Conservation (phyloP, 192 early-diverging fungal genomes). For the Backusella sp. region DNA sequence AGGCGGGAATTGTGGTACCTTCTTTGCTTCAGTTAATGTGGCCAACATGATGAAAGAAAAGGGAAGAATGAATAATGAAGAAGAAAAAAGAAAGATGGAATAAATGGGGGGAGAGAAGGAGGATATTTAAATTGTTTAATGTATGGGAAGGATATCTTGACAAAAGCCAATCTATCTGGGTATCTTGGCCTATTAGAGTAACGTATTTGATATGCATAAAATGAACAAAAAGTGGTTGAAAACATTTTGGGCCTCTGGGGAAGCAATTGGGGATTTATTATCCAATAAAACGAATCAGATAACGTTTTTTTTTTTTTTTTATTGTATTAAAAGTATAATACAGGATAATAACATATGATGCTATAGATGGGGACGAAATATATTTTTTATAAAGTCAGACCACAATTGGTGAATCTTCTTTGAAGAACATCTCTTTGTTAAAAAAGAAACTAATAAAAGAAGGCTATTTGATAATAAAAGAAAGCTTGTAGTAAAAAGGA, state of each 20-base stretch:
- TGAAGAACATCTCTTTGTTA: neutral
- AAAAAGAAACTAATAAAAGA: neutral
- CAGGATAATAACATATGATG: neutral
- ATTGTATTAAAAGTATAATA: neutral
- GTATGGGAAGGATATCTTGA: neutral
- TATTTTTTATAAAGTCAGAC: slow-evolving; percentile 7
- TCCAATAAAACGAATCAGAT: neutral
- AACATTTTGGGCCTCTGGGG: neutral
- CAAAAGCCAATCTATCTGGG: neutral
- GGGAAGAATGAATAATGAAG: neutral
- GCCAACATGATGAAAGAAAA: neutral
- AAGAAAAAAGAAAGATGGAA: neutral
- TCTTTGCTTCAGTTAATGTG: neutral
- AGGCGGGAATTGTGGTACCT: neutral
- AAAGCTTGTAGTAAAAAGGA: neutral
- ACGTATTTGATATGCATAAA: neutral
- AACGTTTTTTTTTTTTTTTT: too few species aligned
- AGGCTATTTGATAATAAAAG: neutral
- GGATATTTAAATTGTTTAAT: neutral
- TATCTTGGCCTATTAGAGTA: neutral
- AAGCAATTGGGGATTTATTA: neutral
- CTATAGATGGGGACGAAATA: neutral
- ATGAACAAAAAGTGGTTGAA: neutral
- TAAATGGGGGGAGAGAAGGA: too few species aligned
- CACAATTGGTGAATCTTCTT: neutral